A percentile compares a stretch with the other conserved stretches of the same genome.
phyloP scores from a whole-genome alignment of 768 basidiomycete species.

The Boletales sp. region DNA sequence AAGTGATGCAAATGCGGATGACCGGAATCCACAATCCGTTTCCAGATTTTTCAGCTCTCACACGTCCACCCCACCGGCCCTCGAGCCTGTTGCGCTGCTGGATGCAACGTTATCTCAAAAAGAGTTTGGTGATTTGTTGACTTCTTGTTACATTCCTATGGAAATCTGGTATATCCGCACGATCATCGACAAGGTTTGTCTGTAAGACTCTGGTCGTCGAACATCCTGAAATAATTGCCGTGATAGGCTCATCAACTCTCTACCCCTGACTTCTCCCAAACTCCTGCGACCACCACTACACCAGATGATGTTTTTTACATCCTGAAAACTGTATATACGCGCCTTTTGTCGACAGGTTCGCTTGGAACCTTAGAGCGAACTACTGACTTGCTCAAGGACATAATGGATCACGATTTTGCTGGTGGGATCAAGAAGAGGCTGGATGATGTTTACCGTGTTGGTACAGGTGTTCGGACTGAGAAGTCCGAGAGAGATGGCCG shows the following conservation, averaged over 20 bases:
- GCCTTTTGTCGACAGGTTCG: conserved; percentile 78
- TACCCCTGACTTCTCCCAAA: conserved; percentile 61
- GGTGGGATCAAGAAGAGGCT: conserved; percentile 79
- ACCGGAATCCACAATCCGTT: background rate
- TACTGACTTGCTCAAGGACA: conserved; percentile 59
- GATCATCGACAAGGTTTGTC: conserved; percentile 79
- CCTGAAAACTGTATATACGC: conserved; percentile 75
- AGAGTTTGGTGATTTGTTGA: conserved; percentile 64
- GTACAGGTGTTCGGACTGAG: conserved; percentile 55
- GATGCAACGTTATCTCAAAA: conserved; percentile 51
- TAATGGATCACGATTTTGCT: conserved; percentile 81
- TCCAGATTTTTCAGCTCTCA: background rate
- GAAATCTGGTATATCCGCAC: conserved; percentile 90
- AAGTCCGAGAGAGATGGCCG: conserved; percentile 80
- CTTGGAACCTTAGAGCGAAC: conserved; percentile 54
- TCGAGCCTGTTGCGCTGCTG: conserved; percentile 27
- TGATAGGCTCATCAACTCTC: conserved; percentile 85
- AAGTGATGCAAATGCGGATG: background rate
- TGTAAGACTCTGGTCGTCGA: background rate
- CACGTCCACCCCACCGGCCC: background rate
- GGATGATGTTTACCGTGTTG: conserved; percentile 79
- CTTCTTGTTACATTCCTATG: conserved; percentile 79
- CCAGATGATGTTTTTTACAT: conserved; percentile 98
- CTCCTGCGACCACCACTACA: conserved; percentile 64
- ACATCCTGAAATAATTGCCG: background rate